phyloP scores from a whole-genome alignment of 352 stramenopile genomes.

The Phytophthora nicotianae region DNA sequence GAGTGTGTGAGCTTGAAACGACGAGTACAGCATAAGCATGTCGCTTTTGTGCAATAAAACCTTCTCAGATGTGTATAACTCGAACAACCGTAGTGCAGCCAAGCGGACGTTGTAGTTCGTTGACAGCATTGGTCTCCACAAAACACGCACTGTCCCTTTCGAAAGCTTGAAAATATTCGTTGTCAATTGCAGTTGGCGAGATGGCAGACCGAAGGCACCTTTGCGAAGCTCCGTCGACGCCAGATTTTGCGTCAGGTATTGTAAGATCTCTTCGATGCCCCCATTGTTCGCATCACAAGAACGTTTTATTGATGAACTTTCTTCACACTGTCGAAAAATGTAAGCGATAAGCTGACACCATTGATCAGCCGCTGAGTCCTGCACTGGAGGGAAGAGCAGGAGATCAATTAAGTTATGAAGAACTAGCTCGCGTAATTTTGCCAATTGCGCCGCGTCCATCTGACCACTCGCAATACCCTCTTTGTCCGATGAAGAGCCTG shows the following conservation, averaged over 20 bases:
- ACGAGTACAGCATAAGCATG: slow-evolving; percentile 65
- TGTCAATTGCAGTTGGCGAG: slow-evolving; percentile 39
- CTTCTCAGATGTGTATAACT: slow-evolving; percentile 73
- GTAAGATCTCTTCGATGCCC: slow-evolving; percentile 68
- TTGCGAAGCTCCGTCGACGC: slow-evolving; percentile 35
- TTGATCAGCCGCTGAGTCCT: slow-evolving; percentile 43
- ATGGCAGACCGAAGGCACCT: slow-evolving; percentile 21
- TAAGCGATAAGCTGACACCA: slow-evolving; percentile 75
- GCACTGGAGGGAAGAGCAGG: slow-evolving; percentile 55
- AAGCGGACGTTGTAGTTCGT: slow-evolving; percentile 55
- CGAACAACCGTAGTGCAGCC: slow-evolving; percentile 66
- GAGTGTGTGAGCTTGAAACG: slow-evolving; percentile 57
- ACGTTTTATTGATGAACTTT: slow-evolving; percentile 11
- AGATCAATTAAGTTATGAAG: slow-evolving; percentile 73
- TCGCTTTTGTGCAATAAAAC: slow-evolving; percentile 62
- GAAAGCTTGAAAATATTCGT: slow-evolving; percentile 55
- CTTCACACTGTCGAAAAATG: slow-evolving; percentile 57
- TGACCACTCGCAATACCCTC: slow-evolving; percentile 30
- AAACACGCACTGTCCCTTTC: slow-evolving; percentile 63
- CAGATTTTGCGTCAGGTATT: slow-evolving; percentile 62
- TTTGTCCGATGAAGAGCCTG: slow-evolving; percentile 30
- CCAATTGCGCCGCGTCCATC: slow-evolving; percentile 44
- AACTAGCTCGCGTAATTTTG: slow-evolving; percentile 54
- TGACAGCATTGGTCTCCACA: slow-evolving; percentile 69
- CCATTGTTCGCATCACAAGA: slow-evolving; percentile 18